Evolutionary conservation across 192 early-diverging fungal genomes (phyloP).

Genomic region (Chytriomyces hyalinus): DNA sequence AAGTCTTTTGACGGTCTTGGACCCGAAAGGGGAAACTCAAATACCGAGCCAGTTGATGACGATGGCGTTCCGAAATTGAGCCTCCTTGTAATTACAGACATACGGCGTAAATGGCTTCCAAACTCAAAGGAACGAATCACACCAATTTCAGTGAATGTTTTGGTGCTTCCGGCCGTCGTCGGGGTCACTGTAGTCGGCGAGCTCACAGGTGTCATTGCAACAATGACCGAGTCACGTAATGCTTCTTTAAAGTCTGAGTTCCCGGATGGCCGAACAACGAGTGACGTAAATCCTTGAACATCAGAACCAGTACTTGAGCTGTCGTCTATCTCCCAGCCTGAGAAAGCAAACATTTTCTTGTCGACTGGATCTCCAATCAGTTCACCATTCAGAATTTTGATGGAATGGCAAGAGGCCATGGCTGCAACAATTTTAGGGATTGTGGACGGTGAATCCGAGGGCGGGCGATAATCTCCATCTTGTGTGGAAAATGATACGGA

Average conservation of each 20-base stretch:
- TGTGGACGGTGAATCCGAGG: conserved; percentile 37
- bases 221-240: conserved; percentile 19
- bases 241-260: conserved; percentile 45
- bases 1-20: conserved; percentile 38
- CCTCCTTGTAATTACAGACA: conserved; percentile 83
- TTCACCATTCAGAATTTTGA: conserved; percentile 90
- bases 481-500: background rate
- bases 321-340: conserved; percentile 92
- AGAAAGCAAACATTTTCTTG: conserved; percentile 97
- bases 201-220: background rate
- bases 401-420: conserved; percentile 67
- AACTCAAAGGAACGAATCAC: conserved; percentile 85
- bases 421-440: conserved; percentile 63
- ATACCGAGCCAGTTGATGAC: background rate
- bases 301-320: background rate
- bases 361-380: conserved; percentile 96
- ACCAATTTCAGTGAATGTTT: conserved; percentile 55
- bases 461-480: too few relatives aligned
- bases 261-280: conserved; percentile 87
- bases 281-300: conserved; percentile 59
- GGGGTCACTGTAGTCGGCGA: background rate
- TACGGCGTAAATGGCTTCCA: conserved; percentile 83
- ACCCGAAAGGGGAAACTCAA: background rate
- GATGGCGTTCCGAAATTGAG: conserved; percentile 28
- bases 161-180: background rate